Evolutionary conservation across 2,329 filamentous ascomycete genomes (phyloP).

Genomic region (Dothistroma pini): DNA sequence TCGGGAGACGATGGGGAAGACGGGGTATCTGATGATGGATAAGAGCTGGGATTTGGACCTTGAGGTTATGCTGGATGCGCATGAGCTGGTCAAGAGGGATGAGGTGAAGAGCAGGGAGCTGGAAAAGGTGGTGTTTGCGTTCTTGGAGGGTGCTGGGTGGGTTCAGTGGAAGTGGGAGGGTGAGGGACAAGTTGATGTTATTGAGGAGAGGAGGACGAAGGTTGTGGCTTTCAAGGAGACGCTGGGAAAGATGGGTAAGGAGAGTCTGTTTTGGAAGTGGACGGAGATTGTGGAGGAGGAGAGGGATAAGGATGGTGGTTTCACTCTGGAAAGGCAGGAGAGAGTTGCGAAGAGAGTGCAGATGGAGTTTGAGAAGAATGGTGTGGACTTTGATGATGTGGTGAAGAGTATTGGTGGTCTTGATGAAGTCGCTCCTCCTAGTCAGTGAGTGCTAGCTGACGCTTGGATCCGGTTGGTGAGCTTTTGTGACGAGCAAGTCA

Average conservation of each 20-base stretch:
- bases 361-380: conserved; percentile 68
- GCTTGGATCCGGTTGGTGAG: background rate
- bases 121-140: conserved; percentile 65
- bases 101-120: conserved; percentile 62
- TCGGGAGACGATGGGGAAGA: conserved; percentile 68
- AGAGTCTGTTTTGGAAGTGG: conserved; percentile 87
- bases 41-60: conserved; percentile 86
- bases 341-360: conserved; percentile 70
- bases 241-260: conserved; percentile 72
- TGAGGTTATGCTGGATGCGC: conserved; percentile 70
- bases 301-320: conserved; percentile 72
- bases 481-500: background rate
- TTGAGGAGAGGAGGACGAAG: conserved; percentile 66
- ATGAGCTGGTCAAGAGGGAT: conserved; percentile 62
- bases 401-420: conserved; percentile 67
- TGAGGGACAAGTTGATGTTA: conserved; percentile 41
- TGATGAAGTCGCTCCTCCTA: conserved; percentile 39
- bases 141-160: conserved; percentile 64
- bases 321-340: conserved; percentile 69
- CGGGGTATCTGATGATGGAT: conserved; percentile 82
- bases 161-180: conserved; percentile 47
- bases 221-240: conserved; percentile 77
- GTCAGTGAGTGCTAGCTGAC: conserved; percentile 35
- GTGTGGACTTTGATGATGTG: conserved; percentile 77
- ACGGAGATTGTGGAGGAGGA: conserved; percentile 90